phyloP scores from a whole-genome alignment of 495 filamentous ascomycete species.

The Aspergillus biplanus region DNA sequence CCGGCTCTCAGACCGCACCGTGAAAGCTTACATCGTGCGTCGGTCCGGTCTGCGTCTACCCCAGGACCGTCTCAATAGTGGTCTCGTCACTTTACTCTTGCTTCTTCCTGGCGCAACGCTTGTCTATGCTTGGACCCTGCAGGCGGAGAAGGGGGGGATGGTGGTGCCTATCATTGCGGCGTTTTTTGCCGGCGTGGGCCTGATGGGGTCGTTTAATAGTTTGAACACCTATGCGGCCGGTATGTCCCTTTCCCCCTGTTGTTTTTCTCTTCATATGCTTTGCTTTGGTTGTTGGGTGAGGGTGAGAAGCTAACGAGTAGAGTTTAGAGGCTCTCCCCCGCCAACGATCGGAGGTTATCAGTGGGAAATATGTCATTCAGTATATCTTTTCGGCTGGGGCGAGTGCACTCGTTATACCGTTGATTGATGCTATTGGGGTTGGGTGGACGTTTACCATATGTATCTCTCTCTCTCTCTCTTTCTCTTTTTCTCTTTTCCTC shows the following conservation, averaged over 20 bases:
- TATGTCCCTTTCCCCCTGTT: conserved; percentile 29
- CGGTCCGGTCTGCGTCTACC: conserved; percentile 63
- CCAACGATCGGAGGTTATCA: conserved; percentile 66
- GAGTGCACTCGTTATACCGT: conserved; percentile 65
- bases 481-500: conserved; percentile 5
- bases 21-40: conserved; percentile 62
- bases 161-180: conserved; percentile 68
- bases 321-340: conserved; percentile 44
- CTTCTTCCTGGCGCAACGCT: conserved; percentile 67
- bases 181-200: conserved; percentile 68
- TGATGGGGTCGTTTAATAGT: conserved; percentile 71
- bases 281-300: not conserved
- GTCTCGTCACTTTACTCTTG: conserved; percentile 62
- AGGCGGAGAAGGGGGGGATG: conserved; percentile 66
- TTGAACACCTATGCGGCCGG: conserved; percentile 79
- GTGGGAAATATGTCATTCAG: conserved; percentile 72
- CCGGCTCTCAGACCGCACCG: conserved; percentile 66
- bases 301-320: conserved; percentile 6
- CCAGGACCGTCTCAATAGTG: conserved; percentile 71
- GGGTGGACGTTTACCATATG: conserved; percentile 59
- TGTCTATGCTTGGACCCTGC: conserved; percentile 71
- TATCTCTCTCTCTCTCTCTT: conserved; percentile 20
- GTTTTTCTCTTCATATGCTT: not conserved
- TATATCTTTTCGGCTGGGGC: conserved; percentile 70
- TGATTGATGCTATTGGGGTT: conserved; percentile 67